These are phyloP conservation scores for Fusarium piperis DNA, from an alignment of 2,329 filamentous ascomycete species.

Conservation along the genomic window DNA sequence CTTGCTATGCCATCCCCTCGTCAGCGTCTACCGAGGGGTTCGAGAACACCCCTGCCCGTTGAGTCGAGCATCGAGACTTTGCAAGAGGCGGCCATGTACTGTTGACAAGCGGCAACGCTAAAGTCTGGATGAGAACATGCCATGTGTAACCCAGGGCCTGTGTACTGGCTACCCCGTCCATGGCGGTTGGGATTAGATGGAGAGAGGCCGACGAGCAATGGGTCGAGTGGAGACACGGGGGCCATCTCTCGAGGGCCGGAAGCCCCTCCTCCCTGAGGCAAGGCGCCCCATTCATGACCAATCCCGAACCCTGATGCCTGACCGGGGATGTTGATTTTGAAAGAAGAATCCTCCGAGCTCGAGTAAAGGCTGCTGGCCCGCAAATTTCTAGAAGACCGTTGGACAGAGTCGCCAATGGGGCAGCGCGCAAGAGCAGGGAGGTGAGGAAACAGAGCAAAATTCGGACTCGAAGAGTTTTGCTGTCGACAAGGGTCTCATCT, in stretches of 20 bases:
- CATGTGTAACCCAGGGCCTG: constrained; percentile 31
- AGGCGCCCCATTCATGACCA: constrained; percentile 34
- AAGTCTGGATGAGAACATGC: constrained; percentile 33
- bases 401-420: constrained; percentile 37
- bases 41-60: constrained; percentile 39
- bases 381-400: constrained; percentile 48
- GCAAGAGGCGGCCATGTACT: constrained; percentile 39
- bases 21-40: constrained; percentile 49
- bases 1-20: constrained; percentile 41
- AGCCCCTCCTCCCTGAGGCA: constrained; percentile 41
- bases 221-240: constrained; percentile 44
- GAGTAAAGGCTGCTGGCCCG: constrained; percentile 39
- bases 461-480: constrained; percentile 41
- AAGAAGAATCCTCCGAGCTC: constrained; percentile 46
- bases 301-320: constrained; percentile 38
- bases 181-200: constrained; percentile 40
- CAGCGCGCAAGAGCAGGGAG: constrained; percentile 34
- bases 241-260: constrained; percentile 43
- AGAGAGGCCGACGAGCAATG: constrained; percentile 40
- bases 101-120: constrained; percentile 41
- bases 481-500: constrained; percentile 34
- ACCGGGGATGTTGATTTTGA: constrained; percentile 42
- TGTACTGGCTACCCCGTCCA: constrained; percentile 40
- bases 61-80: constrained; percentile 26
- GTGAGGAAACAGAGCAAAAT: constrained; percentile 39